These are phyloP conservation scores for Periglandula ipomoeae DNA, from an alignment of 2,329 filamentous ascomycete genomes.

Conservation along the genomic window DNA sequence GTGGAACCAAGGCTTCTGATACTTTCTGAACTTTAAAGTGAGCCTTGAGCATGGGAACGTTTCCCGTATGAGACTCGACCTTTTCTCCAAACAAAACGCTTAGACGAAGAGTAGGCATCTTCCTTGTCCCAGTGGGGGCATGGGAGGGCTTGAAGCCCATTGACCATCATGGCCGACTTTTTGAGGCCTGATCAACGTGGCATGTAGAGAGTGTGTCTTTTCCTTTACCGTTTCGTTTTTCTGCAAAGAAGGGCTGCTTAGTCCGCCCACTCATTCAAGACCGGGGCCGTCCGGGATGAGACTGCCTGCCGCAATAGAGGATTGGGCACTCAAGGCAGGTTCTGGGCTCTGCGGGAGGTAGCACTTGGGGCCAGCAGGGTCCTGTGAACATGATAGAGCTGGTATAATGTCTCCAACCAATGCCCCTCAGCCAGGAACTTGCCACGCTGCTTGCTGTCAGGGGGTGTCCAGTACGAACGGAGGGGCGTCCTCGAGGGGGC, in stretches of 20 bases:
- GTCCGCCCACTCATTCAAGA: neutral
- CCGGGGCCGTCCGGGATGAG: conserved; percentile 2
- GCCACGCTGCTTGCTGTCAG: conserved; percentile 11
- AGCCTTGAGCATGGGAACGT: neutral
- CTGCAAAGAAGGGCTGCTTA: neutral
- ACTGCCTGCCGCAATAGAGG: neutral
- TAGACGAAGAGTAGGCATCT: neutral
- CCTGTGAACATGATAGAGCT: neutral
- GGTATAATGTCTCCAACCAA: conserved; percentile 8
- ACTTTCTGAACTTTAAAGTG: neutral
- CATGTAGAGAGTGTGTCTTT: conserved; percentile 17
- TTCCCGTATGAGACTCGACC: neutral
- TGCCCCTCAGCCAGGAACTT: conserved; percentile 16
- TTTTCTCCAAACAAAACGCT: neutral
- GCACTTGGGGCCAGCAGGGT: conserved; percentile 11
- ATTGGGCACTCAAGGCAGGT: conserved; percentile 1
- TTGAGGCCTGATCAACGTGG: conserved; percentile 23
- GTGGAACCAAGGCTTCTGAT: neutral
- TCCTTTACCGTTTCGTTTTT: neutral
- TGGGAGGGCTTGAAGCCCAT: neutral
- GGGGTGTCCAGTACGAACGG: conserved; percentile 1
- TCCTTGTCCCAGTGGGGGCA: conserved; percentile 2
- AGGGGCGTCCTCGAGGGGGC: conserved; percentile 15
- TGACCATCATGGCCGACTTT: neutral
- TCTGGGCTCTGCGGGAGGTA: conserved; percentile 15